phyloP scores from a whole-genome alignment of 495 filamentous ascomycete genomes.

The Entonaema liquescens region DNA sequence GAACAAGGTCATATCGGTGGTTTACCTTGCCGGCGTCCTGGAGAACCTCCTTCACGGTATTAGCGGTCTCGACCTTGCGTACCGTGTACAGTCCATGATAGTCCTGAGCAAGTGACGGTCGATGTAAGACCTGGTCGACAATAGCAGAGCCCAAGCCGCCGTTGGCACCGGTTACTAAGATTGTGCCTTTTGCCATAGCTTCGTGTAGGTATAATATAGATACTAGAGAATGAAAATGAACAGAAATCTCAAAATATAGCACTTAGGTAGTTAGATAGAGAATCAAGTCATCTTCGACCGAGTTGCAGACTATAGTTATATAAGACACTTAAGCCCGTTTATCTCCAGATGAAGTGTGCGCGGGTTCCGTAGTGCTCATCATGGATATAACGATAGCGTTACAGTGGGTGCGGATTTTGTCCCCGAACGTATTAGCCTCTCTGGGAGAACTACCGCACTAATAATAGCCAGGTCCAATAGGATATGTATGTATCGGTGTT shows the following conservation, averaged over 20 bases:
- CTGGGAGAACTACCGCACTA: not conserved
- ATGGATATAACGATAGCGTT: constrained; percentile 6
- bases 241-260: too few relatives aligned
- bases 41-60: constrained; percentile 40
- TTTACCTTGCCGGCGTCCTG: constrained; percentile 42
- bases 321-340: not conserved
- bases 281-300: not conserved
- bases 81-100: constrained; percentile 55
- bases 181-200: constrained; percentile 50
- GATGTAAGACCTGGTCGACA: constrained; percentile 55
- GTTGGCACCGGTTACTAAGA: constrained; percentile 66
- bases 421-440: not conserved
- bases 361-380: not conserved
- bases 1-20: constrained; percentile 52
- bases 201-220: not conserved
- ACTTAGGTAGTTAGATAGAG: too few relatives aligned
- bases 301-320: not conserved
- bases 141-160: constrained; percentile 57
- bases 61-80: constrained; percentile 49
- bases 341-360: not conserved
- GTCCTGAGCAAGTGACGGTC: constrained; percentile 47
- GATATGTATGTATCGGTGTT: not conserved
- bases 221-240: not conserved
- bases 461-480: too few relatives aligned
- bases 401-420: not conserved